Percentiles rank a stretch among this genome's conserved stretches.
phyloP scores from a whole-genome alignment of 129 eudicot genomes.

The Helianthus tuberosus region DNA sequence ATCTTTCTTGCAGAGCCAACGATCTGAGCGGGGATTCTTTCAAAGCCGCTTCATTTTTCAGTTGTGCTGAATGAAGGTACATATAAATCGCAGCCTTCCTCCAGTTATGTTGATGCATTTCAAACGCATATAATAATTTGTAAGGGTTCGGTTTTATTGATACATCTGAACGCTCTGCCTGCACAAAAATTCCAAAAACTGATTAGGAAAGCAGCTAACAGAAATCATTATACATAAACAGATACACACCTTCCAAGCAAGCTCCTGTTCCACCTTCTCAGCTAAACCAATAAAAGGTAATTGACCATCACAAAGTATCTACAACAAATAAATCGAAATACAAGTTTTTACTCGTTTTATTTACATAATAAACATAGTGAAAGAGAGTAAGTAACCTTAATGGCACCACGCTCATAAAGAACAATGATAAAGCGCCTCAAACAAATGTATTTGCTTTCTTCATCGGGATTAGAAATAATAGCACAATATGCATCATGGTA shows the following conservation, averaged over 20 bases:
- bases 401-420: conserved; percentile 88
- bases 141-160: conserved; percentile 81
- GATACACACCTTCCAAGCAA: conserved; percentile 85
- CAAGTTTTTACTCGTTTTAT: background rate
- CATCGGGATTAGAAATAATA: conserved; percentile 92
- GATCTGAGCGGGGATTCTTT: conserved; percentile 65
- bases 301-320: conserved; percentile 93
- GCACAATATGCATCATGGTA: conserved; percentile 97
- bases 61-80: conserved; percentile 61
- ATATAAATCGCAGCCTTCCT: conserved; percentile 87
- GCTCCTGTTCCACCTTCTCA: conserved; percentile 94
- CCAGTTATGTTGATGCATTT: conserved; percentile 96
- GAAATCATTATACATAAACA: background rate
- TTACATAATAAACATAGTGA: conserved; percentile 9
- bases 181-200: conserved; percentile 14
- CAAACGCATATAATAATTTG: conserved; percentile 82
- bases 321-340: conserved; percentile 18
- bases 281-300: conserved; percentile 84
- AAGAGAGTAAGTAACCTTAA: conserved; percentile 66
- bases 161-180: conserved; percentile 93
- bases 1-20: conserved; percentile 76
- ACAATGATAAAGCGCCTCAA: conserved; percentile 95
- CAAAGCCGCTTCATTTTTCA: conserved; percentile 63
- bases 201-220: background rate
- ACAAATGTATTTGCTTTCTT: conserved; percentile 91